A percentile compares a stretch with the other conserved stretches of the same genome.
These are phyloP conservation scores for Thymus quinquecostatus DNA, from an alignment of 257 asterid genomes.

Conservation along the genomic window DNA sequence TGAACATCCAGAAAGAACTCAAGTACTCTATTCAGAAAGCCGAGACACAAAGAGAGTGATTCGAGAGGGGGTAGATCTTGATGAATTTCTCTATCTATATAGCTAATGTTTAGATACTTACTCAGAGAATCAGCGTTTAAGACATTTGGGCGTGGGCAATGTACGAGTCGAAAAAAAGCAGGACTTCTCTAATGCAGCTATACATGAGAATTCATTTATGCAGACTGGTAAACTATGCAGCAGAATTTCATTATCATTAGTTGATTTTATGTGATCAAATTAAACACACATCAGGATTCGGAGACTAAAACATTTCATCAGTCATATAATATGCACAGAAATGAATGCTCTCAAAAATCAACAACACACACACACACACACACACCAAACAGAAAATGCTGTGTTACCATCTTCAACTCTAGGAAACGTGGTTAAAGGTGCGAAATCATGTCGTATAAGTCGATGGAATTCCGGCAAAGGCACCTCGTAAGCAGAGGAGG, in stretches of 20 bases:
- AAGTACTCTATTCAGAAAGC: conserved; percentile 78
- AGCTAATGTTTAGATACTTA: background rate
- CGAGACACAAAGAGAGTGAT: conserved; percentile 52
- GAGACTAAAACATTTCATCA: too few relatives aligned
- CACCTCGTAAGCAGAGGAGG: too few relatives aligned
- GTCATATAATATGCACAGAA: too few relatives aligned
- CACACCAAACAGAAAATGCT: too few relatives aligned
- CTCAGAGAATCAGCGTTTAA: conserved; percentile 1
- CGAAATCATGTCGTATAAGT: too few relatives aligned
- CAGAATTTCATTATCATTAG: background rate
- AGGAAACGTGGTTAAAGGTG: too few relatives aligned
- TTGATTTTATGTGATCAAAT: background rate
- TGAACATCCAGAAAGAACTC: conserved; percentile 91
- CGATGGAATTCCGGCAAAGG: too few relatives aligned
- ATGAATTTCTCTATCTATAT: background rate
- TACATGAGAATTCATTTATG: conserved; percentile 1
- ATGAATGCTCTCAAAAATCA: background rate
- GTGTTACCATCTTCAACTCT: too few relatives aligned
- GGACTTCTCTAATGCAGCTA: background rate
- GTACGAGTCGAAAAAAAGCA: background rate
- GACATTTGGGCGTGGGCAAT: conserved; percentile 6
- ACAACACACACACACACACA: background rate
- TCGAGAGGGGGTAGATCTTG: background rate
- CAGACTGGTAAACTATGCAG: conserved; percentile 5
- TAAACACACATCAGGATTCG: background rate